Conservation (phyloP, 192 early-diverging fungal species). For the Glomus cerebriforme region DNA sequence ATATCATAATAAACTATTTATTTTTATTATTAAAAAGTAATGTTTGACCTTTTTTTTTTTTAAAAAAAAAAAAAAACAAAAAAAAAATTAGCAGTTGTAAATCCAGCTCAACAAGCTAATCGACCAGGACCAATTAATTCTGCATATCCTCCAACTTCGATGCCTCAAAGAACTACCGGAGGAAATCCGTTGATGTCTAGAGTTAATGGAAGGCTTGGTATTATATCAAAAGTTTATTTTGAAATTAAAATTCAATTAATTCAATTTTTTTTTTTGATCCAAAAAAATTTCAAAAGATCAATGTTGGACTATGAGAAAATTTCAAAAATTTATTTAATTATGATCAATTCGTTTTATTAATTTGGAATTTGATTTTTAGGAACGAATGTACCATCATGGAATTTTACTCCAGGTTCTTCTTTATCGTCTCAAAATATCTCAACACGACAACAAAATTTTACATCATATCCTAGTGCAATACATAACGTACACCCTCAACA, state of each 20-base stretch:
- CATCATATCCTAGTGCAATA: conserved; percentile 34
- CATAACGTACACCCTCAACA: conserved; percentile 33
- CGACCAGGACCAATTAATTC: conserved; percentile 2
- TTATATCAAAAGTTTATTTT: not conserved
- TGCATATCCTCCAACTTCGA: not conserved
- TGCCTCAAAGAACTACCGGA: not conserved
- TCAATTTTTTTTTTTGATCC: not conserved
- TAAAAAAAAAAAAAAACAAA: too few species aligned
- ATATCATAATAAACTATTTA: not conserved
- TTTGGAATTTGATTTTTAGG: not conserved
- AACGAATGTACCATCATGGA: conserved; percentile 35
- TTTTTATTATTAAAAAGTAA: not conserved
- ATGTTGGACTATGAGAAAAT: not conserved
- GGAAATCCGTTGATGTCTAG: not conserved
- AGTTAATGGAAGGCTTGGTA: not conserved
- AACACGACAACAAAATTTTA: conserved; percentile 31
- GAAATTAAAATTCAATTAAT: conserved; percentile 38
- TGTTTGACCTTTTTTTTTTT: not conserved
- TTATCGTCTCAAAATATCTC: conserved; percentile 29
- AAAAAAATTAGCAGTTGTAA: not conserved
- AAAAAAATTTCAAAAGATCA: not conserved
- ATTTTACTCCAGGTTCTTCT: conserved; percentile 33
- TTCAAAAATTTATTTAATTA: too few species aligned
- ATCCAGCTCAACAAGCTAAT: conserved; percentile 8
- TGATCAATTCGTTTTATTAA: not conserved